A percentile compares a stretch with the other conserved stretches of the same genome.
Evolutionary conservation across 305 asterid species (phyloP).

Genomic region (Fraxinus ornus): DNA sequence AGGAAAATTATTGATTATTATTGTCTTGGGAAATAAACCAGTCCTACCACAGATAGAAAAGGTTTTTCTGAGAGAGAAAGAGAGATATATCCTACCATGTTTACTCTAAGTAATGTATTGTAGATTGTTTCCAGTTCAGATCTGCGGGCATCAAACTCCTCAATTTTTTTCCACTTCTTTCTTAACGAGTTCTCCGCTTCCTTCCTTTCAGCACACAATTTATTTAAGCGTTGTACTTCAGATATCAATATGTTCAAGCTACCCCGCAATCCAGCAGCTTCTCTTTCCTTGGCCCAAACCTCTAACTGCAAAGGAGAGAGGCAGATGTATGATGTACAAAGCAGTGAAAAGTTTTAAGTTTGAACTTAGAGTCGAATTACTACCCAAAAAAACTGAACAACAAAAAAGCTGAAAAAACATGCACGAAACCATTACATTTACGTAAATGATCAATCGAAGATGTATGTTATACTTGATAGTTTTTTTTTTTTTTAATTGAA

Average conservation of each 20-base stretch:
- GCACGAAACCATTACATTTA: not conserved
- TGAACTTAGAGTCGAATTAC: not conserved
- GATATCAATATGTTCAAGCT: constrained; percentile 72
- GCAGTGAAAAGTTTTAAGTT: constrained; percentile 7
- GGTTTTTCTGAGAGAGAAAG: not conserved
- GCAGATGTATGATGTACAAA: not conserved
- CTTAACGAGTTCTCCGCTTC: constrained; percentile 91
- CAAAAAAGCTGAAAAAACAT: not conserved
- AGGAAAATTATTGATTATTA: not conserved
- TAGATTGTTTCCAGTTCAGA: constrained; percentile 85
- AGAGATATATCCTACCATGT: constrained; percentile 52
- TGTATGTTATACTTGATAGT: not conserved
- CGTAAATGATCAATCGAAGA: not conserved
- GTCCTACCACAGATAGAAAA: not conserved
- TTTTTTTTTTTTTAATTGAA: not conserved
- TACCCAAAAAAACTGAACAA: constrained; percentile 13
- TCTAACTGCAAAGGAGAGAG: constrained; percentile 57
- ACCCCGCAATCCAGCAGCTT: constrained; percentile 86
- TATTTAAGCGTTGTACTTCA: constrained; percentile 84
- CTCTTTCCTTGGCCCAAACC: constrained; percentile 96
- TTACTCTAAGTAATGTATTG: constrained; percentile 77
- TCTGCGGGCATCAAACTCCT: constrained; percentile 91
- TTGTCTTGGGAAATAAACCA: not conserved
- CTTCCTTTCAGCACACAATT: constrained; percentile 84
- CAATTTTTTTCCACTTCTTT: constrained; percentile 95